Percentiles rank a stretch among this genome's conserved stretches.
phyloP scores from a whole-genome alignment of 2,329 filamentous ascomycete genomes.

The Lecanicillium sp. region DNA sequence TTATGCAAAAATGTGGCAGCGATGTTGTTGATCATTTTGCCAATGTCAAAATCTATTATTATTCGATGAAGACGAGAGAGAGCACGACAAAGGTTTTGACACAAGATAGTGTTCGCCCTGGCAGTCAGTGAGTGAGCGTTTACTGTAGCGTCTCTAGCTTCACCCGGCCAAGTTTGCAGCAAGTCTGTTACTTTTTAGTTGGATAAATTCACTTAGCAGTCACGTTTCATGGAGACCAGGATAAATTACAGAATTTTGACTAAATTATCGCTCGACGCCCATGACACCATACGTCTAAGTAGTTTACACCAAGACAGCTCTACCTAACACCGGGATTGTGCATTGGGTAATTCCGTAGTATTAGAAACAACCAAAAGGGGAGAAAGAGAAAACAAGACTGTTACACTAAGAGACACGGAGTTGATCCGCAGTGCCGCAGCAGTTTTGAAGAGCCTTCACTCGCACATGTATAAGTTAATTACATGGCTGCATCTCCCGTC shows the following conservation, averaged over 20 bases:
- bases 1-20: constrained; percentile 26
- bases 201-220: neutral
- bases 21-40: constrained; percentile 21
- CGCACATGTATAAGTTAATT: constrained; percentile 4
- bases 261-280: neutral
- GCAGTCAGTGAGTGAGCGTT: too few relatives aligned
- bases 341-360: neutral
- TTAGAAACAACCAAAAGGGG: neutral
- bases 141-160: too few relatives aligned
- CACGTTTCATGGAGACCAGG: too few relatives aligned
- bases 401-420: constrained; percentile 1
- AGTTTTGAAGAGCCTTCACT: neutral
- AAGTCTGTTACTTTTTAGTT: neutral
- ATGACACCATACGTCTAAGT: too few relatives aligned
- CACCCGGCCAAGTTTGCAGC: too few relatives aligned
- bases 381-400: neutral
- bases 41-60: constrained; percentile 29
- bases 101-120: neutral
- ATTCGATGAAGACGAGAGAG: constrained; percentile 16
- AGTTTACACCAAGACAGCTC: too few relatives aligned
- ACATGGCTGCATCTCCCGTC: neutral
- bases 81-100: constrained; percentile 13
- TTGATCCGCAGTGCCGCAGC: neutral
- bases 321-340: too few relatives aligned
- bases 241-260: too few relatives aligned